Base-by-base conservation (phyloP, 2,329 filamentous ascomycete species). In the Tolypocladium sp. region DNA sequence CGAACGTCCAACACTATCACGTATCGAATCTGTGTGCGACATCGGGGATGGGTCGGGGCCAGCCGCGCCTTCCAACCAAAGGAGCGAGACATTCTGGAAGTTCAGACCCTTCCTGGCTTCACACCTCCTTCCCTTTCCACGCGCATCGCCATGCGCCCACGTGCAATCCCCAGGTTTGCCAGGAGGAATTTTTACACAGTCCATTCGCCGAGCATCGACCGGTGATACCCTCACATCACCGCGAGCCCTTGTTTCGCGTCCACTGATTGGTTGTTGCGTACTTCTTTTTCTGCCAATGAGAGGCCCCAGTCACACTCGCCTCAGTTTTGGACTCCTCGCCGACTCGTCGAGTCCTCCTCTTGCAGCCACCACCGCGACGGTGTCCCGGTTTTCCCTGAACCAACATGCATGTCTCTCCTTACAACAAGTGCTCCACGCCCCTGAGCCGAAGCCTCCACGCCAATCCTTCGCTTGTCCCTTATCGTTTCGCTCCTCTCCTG, bases 41-140 rank as follows among this genome's bases (percentile, higher is more conserved):
- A 30, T 27, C 22, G 25, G 53, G 37, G 37, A 40, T 17, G 38
- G 37, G 38, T 20, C 37, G 37, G 52, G 53, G 6, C 22, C 35
- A n/a, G 37, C 38, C 25, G 53, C 53, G 25, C 40, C 38, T 56
- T 22, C 38, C 54, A 33, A 15, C 12, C 38, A 56, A 40, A 40
- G n/a, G 30, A 42, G 53, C 57, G 46, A 62, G 59, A 62, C 60
- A 60, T 63, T 63, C 63, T 63, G 58, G 63, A 63, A 64, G 59
- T 58, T 57, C 40, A 20, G 12, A 35, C 44, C 30, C 57, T 57
- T 51, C 57, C 58, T 62, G 44, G 52, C 59, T 55, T 54, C 40
- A 42, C 57, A 41, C 55, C 33, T 46, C 55, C 55, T 57, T 35
- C 17, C 33, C 22, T 27, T n/a, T 33, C 30, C 30, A 8, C 42